Conservation (phyloP, 768 basidiomycete species). For the Auricularia sp. region DNA sequence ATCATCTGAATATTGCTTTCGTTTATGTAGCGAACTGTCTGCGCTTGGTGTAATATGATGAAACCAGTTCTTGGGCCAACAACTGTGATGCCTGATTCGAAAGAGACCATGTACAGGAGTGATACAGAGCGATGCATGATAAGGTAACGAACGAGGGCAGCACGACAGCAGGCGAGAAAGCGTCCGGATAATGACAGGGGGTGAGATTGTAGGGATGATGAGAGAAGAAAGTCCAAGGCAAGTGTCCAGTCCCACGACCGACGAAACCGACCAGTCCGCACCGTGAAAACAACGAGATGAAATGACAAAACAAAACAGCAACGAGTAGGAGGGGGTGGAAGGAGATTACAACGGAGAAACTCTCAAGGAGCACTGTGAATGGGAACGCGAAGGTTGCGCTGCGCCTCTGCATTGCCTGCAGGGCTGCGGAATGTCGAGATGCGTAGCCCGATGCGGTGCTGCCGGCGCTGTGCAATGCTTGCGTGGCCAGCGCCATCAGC, state of each 20-base stretch:
- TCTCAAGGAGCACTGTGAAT: neutral
- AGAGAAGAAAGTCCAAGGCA: neutral
- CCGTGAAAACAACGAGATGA: neutral
- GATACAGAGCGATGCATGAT: neutral
- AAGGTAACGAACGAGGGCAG: neutral
- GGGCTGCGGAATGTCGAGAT: conserved; percentile 1
- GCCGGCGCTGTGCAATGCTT: neutral
- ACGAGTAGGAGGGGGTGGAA: neutral
- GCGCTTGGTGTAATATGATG: too few relatives aligned
- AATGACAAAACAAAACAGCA: neutral
- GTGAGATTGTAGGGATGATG: neutral
- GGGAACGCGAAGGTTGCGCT: neutral
- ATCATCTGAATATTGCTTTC: neutral
- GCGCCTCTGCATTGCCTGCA: neutral
- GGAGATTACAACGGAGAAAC: neutral
- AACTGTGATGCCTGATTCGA: neutral
- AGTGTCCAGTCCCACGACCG: neutral
- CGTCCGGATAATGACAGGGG: neutral
- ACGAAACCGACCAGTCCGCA: neutral
- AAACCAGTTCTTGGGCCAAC: neutral
- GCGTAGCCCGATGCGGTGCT: neutral
- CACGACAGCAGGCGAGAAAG: neutral
- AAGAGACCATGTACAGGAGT: conserved; percentile 1
- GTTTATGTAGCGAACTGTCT: too few relatives aligned
- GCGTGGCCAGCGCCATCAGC: neutral